phyloP scores from a whole-genome alignment of 31 red algal genomes.

The Asparagopsis taxiformis region DNA sequence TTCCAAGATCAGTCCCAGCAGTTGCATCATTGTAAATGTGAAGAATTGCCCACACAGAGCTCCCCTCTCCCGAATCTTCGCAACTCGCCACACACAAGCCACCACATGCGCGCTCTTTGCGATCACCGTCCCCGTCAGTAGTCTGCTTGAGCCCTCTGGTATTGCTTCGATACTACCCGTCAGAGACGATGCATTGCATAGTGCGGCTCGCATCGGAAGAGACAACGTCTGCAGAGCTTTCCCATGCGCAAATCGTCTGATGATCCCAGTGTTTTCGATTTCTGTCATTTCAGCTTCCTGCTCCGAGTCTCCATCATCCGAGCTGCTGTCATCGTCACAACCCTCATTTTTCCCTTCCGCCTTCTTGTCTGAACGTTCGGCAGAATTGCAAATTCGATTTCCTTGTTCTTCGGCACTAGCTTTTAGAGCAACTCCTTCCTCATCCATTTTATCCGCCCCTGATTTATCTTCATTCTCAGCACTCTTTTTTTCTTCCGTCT shows the following conservation, averaged over 20 bases:
- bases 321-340: background rate
- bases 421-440: background rate
- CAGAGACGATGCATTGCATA: slow-evolving; percentile 41
- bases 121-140: slow-evolving; percentile 24
- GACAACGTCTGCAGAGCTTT: slow-evolving; percentile 55
- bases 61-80: slow-evolving; percentile 43
- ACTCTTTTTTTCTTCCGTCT: background rate
- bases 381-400: background rate
- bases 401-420: background rate
- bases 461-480: too few relatives aligned
- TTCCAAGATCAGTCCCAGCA: slow-evolving; percentile 32
- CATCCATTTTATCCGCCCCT: background rate
- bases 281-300: slow-evolving; percentile 28
- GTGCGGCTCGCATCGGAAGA: slow-evolving; percentile 47
- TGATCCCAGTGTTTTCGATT: slow-evolving; percentile 62
- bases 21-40: slow-evolving; percentile 45
- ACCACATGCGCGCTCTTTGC: slow-evolving; percentile 59
- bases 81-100: slow-evolving; percentile 58
- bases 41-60: slow-evolving; percentile 56
- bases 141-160: slow-evolving; percentile 38
- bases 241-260: slow-evolving; percentile 59
- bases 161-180: slow-evolving; percentile 30
- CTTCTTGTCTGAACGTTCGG: background rate
- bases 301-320: background rate
- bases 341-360: background rate